Conservation (phyloP, 305 asterid species). For the Fraxinus albicans region DNA sequence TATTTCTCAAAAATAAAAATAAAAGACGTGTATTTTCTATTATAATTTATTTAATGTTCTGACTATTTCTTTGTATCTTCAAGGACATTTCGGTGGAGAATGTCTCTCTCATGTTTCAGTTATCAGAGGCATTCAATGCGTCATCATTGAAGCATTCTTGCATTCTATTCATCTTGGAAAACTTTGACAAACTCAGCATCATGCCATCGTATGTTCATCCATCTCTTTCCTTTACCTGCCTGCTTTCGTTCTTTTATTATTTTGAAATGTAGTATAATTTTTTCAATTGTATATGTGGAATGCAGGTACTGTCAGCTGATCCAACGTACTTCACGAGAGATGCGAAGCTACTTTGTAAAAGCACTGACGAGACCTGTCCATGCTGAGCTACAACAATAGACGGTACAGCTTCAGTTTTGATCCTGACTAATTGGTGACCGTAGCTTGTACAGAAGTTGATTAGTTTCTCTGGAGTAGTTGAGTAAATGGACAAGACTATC, state of each 20-base stretch:
- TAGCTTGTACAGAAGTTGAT: constrained; percentile 56
- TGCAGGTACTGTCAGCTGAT: constrained; percentile 78
- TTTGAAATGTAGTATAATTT: neutral
- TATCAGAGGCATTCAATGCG: constrained; percentile 91
- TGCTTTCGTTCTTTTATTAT: neutral
- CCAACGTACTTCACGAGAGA: constrained; percentile 73
- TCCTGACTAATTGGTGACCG: constrained; percentile 42
- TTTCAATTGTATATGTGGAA: constrained; percentile 13
- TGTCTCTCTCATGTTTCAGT: constrained; percentile 81
- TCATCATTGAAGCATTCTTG: constrained; percentile 73
- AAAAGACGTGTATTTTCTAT: neutral
- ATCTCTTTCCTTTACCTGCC: neutral
- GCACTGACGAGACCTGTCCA: constrained; percentile 61
- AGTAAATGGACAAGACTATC: constrained; percentile 29
- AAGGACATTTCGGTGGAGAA: constrained; percentile 84
- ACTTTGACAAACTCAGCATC: constrained; percentile 56
- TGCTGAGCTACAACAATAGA: constrained; percentile 50
- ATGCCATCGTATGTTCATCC: constrained; percentile 64
- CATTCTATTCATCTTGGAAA: constrained; percentile 77
- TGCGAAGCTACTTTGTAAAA: constrained; percentile 71
- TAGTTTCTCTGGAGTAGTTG: constrained; percentile 32
- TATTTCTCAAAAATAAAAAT: constrained; percentile 19
- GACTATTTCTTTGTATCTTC: constrained; percentile 28
- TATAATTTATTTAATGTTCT: constrained; percentile 10
- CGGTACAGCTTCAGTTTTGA: constrained; percentile 43